Conservation (phyloP, 2,329 filamentous ascomycete species). For the Uncinocarpus reesii region DNA sequence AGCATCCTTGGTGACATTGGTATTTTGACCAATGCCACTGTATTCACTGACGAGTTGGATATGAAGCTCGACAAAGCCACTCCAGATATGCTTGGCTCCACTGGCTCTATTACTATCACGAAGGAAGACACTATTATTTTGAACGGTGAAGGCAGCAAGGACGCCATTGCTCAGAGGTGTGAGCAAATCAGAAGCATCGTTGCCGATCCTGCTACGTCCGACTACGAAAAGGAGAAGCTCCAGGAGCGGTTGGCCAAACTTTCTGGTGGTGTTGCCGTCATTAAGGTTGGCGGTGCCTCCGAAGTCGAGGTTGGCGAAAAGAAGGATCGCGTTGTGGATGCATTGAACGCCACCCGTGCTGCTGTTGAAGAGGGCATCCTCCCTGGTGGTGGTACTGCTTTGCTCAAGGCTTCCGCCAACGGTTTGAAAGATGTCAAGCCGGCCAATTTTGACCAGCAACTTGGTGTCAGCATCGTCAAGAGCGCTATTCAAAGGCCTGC, state of each 20-base stretch:
- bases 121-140: constrained; percentile 99
- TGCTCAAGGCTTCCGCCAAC: constrained; percentile 92
- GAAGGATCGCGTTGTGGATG: constrained; percentile 99
- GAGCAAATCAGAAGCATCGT: constrained; percentile 99
- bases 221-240: constrained; percentile 99
- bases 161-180: constrained; percentile 84
- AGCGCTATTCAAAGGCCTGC: constrained; percentile 94
- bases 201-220: constrained; percentile 81
- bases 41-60: constrained; percentile 97
- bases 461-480: constrained; percentile 95
- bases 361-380: constrained; percentile 99
- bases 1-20: constrained; percentile 95
- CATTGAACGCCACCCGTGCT: constrained; percentile 92
- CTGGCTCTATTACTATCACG: constrained; percentile 97
- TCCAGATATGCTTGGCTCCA: constrained; percentile 88
- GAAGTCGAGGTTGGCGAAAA: constrained; percentile 99
- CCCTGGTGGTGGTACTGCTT: constrained; percentile 92
- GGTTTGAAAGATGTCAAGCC: constrained; percentile 74
- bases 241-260: constrained; percentile 99
- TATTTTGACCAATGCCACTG: constrained; percentile 89
- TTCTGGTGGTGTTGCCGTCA: constrained; percentile 96
- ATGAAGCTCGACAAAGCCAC: constrained; percentile 99
- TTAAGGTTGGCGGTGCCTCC: constrained; percentile 95
- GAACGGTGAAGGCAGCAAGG: constrained; percentile 94
- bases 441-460: constrained; percentile 97